Percentiles rank a stretch among this genome's conserved stretches.
Evolutionary conservation across 108 stramenopile species (phyloP).

Genomic region (Nitzschia sp.): DNA sequence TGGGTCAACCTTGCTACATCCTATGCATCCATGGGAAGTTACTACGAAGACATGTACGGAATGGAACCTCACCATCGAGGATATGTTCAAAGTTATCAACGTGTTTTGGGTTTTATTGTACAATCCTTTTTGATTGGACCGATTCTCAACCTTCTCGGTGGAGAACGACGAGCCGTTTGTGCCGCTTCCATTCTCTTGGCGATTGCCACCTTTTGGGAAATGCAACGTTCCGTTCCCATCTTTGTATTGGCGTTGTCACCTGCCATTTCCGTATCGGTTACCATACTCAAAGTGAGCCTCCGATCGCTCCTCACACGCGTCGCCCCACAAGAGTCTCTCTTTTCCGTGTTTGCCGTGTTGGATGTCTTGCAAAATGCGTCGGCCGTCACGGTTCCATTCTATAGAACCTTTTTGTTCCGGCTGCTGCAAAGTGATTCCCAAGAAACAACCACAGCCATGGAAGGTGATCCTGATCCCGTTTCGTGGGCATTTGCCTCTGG

Average conservation of each 20-base stretch:
- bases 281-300: slow-evolving; percentile 52
- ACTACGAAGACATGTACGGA: slow-evolving; percentile 80
- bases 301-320: slow-evolving; percentile 63
- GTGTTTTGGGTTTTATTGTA: slow-evolving; percentile 51
- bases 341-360: slow-evolving; percentile 74
- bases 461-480: slow-evolving; percentile 71
- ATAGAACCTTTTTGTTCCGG: slow-evolving; percentile 65
- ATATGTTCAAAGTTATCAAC: slow-evolving; percentile 70
- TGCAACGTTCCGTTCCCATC: slow-evolving; percentile 32
- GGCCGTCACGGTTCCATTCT: slow-evolving; percentile 76
- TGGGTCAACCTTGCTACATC: slow-evolving; percentile 63
- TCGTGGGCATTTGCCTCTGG: slow-evolving; percentile 57
- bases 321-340: slow-evolving; percentile 62
- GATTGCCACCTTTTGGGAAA: slow-evolving; percentile 48
- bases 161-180: slow-evolving; percentile 47
- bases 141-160: slow-evolving; percentile 44
- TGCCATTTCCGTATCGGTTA: slow-evolving; percentile 45
- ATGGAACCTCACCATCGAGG: slow-evolving; percentile 69
- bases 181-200: slow-evolving; percentile 47
- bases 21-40: slow-evolving; percentile 66
- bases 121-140: slow-evolving; percentile 55
- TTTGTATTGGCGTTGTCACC: slow-evolving; percentile 51
- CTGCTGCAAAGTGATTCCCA: slow-evolving; percentile 6
- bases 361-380: slow-evolving; percentile 75
- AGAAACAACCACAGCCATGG: slow-evolving; percentile 32